Evolutionary conservation across 2,329 filamentous ascomycete genomes (phyloP).

Genomic region (Eutypa lata): DNA sequence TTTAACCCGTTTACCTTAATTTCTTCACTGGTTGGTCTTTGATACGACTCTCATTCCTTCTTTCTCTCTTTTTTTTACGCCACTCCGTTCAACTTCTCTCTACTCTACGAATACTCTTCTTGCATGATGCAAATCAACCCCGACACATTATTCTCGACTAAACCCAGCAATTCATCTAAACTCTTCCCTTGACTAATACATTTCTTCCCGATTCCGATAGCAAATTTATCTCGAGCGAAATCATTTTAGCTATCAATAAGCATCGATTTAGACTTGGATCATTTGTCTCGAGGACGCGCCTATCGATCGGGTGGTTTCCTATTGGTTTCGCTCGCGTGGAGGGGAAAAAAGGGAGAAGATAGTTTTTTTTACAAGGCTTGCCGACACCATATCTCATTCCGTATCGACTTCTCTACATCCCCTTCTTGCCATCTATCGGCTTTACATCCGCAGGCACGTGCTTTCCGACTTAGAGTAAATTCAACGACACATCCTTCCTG

Average conservation of each 20-base stretch:
- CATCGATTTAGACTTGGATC: not conserved
- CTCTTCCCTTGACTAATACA: not conserved
- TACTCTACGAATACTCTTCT: not conserved
- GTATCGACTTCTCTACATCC: not conserved
- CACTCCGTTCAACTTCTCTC: not conserved
- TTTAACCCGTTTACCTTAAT: not conserved
- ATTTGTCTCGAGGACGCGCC: not conserved
- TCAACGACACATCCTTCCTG: slow-evolving; percentile 30
- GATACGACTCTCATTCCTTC: not conserved
- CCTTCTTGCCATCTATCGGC: not conserved
- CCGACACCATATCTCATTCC: not conserved
- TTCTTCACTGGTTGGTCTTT: not conserved
- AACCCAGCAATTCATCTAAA: not conserved
- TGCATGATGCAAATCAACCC: not conserved
- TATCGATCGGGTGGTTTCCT: not conserved
- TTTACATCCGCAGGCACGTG: not conserved
- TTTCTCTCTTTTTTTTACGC: not conserved
- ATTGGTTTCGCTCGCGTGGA: not conserved
- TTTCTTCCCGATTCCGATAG: not conserved
- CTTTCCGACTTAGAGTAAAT: not conserved
- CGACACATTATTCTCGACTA: not conserved
- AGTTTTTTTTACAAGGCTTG: not conserved
- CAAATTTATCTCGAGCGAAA: not conserved
- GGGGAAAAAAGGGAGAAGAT: not conserved
- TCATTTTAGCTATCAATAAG: not conserved